Evolutionary conservation across 495 filamentous ascomycete species (phyloP).

Genomic region (Aspergillus bridgeri): DNA sequence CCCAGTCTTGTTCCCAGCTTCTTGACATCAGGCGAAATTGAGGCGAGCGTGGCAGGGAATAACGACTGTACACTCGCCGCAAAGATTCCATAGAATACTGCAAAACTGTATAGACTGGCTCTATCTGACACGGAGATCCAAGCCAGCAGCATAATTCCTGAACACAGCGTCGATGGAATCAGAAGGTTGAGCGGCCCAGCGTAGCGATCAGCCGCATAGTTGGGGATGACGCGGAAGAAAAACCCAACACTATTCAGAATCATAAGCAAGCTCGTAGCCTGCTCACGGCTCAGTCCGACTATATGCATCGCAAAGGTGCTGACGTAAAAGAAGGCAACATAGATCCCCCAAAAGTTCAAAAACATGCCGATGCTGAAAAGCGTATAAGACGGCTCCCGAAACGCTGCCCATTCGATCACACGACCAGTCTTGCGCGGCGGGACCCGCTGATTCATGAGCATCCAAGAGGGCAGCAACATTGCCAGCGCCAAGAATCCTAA

Average conservation of each 20-base stretch:
- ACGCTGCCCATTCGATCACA: constrained; percentile 57
- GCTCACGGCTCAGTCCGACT: too few species aligned
- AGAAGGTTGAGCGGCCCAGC: constrained; percentile 55
- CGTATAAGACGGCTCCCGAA: constrained; percentile 55
- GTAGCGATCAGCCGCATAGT: constrained; percentile 54
- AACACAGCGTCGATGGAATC: constrained; percentile 39
- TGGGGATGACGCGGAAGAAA: constrained; percentile 56
- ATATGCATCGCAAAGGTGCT: constrained; percentile 44
- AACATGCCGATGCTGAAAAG: constrained; percentile 57
- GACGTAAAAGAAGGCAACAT: constrained; percentile 66
- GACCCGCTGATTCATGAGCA: constrained; percentile 50
- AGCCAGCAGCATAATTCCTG: constrained; percentile 43
- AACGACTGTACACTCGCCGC: constrained; percentile 61
- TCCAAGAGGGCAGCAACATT: constrained; percentile 40
- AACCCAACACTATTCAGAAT: constrained; percentile 64
- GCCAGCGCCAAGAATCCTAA: constrained; percentile 63
- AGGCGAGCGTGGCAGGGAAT: constrained; percentile 51
- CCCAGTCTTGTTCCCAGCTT: constrained; percentile 66
- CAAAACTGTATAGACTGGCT: constrained; percentile 50
- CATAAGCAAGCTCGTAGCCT: constrained; percentile 60
- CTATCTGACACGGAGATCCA: constrained; percentile 54
- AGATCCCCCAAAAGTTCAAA: constrained; percentile 54
- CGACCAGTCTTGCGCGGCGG: constrained; percentile 54
- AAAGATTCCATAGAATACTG: constrained; percentile 53
- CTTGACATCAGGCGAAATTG: constrained; percentile 54